Evolutionary conservation across 495 filamentous ascomycete species (phyloP).

Genomic region (Penicillium simplicissimum): DNA sequence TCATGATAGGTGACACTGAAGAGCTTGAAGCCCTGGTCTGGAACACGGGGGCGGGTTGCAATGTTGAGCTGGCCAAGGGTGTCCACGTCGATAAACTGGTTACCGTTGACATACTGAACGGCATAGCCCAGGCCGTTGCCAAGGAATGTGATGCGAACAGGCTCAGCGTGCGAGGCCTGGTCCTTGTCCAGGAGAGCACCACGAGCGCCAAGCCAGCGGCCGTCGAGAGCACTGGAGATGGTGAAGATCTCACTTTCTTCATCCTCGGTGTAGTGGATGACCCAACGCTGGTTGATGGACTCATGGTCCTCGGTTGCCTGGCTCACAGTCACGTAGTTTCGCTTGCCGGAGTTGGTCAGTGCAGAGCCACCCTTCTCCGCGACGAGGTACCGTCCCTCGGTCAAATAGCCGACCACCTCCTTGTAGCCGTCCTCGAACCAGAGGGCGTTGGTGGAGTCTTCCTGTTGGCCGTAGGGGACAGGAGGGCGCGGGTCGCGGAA

Average conservation of each 20-base stretch:
- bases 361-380: conserved; percentile 36
- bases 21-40: conserved; percentile 31
- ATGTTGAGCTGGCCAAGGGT: conserved; percentile 24
- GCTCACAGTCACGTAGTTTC: conserved; percentile 26
- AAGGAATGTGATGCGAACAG: conserved; percentile 41
- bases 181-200: conserved; percentile 26
- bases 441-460: conserved; percentile 29
- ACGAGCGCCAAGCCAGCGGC: conserved; percentile 37
- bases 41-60: not conserved
- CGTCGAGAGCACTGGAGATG: conserved; percentile 52
- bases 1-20: conserved; percentile 51
- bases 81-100: conserved; percentile 28
- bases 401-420: conserved; percentile 50
- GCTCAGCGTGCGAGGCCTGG: conserved; percentile 28
- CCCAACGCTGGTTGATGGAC: conserved; percentile 49
- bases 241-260: conserved; percentile 45
- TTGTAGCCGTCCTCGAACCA: conserved; percentile 55
- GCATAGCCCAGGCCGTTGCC: conserved; percentile 45
- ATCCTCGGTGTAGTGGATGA: conserved; percentile 45
- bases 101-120: conserved; percentile 33
- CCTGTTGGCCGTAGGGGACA: conserved; percentile 51
- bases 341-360: conserved; percentile 29
- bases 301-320: conserved; percentile 39
- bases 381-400: conserved; percentile 52
- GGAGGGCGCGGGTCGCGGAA: conserved; percentile 40